Conservation (phyloP, 805 yeast species). For the Priceomyces medius region DNA sequence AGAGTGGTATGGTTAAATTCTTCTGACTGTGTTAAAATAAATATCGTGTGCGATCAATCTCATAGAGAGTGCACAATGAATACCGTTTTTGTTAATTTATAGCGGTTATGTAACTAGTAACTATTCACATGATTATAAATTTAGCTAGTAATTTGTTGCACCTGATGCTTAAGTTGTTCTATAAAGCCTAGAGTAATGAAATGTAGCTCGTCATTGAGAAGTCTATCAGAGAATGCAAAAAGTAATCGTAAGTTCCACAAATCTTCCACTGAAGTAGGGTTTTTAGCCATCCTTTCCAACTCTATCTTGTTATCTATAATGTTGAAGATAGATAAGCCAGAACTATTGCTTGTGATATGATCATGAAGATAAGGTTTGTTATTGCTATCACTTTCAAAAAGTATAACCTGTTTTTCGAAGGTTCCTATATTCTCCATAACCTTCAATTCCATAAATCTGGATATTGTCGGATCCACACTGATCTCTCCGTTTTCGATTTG, state of each 20-base stretch:
- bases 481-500: constrained; percentile 28
- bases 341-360: constrained; percentile 12
- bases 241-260: constrained; percentile 62
- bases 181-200: constrained; percentile 51
- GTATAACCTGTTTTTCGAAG: constrained; percentile 31
- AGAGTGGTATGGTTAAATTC: not conserved
- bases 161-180: constrained; percentile 48
- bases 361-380: constrained; percentile 13
- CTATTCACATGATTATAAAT: not conserved
- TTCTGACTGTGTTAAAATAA: not conserved
- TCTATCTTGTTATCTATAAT: constrained; percentile 58
- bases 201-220: constrained; percentile 35
- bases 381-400: constrained; percentile 23
- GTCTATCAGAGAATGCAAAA: constrained; percentile 57
- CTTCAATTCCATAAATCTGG: constrained; percentile 20
- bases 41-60: constrained; percentile 3
- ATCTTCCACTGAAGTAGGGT: constrained; percentile 49
- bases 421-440: constrained; percentile 20
- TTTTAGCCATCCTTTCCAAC: constrained; percentile 39
- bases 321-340: constrained; percentile 43
- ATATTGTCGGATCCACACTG: constrained; percentile 19
- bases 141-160: constrained; percentile 28
- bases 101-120: constrained; percentile 1
- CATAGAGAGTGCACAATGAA: constrained; percentile 4
- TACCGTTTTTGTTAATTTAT: constrained; percentile 1